These are phyloP conservation scores for Prototheca wickerhamii DNA, from an alignment of 163 green algal species.

Conservation along the genomic window DNA sequence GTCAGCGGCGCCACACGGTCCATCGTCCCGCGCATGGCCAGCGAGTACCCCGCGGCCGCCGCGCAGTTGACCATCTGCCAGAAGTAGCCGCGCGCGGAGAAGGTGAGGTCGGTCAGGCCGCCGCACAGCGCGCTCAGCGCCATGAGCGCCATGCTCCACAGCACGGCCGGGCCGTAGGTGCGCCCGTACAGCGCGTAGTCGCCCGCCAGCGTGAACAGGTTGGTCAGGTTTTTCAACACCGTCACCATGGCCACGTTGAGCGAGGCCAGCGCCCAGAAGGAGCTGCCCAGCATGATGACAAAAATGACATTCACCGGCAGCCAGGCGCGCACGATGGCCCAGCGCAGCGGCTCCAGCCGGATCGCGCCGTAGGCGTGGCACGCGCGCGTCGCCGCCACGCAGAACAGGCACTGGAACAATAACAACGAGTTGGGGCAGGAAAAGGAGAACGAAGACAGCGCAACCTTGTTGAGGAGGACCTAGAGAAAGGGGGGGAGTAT, in stretches of 20 bases:
- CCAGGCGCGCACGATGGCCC: conserved; percentile 58
- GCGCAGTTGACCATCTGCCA: conserved; percentile 72
- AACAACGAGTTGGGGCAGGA: conserved; percentile 58
- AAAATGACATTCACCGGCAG: conserved; percentile 87
- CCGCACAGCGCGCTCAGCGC: conserved; percentile 54
- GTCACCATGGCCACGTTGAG: conserved; percentile 62
- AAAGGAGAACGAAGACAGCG: conserved; percentile 67
- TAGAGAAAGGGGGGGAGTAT: not conserved
- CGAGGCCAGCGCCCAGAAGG: conserved; percentile 65
- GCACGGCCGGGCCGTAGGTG: conserved; percentile 51
- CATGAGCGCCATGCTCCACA: conserved; percentile 71
- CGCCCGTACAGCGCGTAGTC: conserved; percentile 74
- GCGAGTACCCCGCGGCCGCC: conserved; percentile 71
- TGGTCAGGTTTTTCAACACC: conserved; percentile 82
- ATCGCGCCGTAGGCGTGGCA: conserved; percentile 16
- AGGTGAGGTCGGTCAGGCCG: conserved; percentile 70
- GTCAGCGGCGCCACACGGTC: conserved; percentile 37
- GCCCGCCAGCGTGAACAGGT: conserved; percentile 77
- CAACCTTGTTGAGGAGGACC: conserved; percentile 81
- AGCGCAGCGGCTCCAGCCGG: conserved; percentile 20
- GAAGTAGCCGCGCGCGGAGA: conserved; percentile 59
- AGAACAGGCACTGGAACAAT: conserved; percentile 68
- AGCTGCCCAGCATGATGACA: conserved; percentile 78
- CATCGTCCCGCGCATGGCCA: conserved; percentile 61
- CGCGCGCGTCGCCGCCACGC: conserved; percentile 36